Conservation (phyloP, 306 rosid genomes). For the Pachyrhizus erosus region DNA sequence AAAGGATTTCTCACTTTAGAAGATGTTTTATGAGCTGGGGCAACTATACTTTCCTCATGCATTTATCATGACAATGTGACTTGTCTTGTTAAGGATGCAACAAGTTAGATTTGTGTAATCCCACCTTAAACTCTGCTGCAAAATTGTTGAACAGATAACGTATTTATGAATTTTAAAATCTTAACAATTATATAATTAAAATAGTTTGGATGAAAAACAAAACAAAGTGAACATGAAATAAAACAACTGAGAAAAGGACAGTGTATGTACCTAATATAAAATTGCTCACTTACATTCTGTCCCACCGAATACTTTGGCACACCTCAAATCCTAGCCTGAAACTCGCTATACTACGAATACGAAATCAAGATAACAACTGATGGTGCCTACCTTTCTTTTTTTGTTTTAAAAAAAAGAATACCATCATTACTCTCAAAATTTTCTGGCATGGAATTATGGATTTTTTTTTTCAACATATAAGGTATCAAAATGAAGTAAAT, state of each 20-base stretch:
- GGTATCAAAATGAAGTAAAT: background rate
- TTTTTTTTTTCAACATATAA: too few relatives aligned
- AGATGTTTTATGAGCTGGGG: too few relatives aligned
- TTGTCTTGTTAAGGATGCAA: background rate
- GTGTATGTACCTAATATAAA: background rate
- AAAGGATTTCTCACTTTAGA: too few relatives aligned
- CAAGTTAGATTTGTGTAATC: background rate
- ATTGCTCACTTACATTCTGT: background rate
- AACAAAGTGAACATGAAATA: background rate
- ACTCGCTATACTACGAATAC: background rate
- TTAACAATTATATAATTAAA: background rate
- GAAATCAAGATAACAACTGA: background rate
- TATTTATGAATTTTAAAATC: background rate
- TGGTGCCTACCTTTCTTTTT: background rate
- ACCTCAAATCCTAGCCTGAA: background rate
- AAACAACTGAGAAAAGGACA: background rate
- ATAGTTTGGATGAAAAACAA: too few relatives aligned
- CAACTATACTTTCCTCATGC: too few relatives aligned
- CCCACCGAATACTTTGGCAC: background rate
- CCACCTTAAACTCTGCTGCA: background rate
- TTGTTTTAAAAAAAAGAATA: background rate
- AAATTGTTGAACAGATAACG: background rate
- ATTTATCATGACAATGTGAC: too few relatives aligned
- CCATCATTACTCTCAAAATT: background rate
- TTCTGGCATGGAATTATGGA: background rate